Conservation (phyloP, 2,329 filamentous ascomycete species). For the Xylariaceae sp. region DNA sequence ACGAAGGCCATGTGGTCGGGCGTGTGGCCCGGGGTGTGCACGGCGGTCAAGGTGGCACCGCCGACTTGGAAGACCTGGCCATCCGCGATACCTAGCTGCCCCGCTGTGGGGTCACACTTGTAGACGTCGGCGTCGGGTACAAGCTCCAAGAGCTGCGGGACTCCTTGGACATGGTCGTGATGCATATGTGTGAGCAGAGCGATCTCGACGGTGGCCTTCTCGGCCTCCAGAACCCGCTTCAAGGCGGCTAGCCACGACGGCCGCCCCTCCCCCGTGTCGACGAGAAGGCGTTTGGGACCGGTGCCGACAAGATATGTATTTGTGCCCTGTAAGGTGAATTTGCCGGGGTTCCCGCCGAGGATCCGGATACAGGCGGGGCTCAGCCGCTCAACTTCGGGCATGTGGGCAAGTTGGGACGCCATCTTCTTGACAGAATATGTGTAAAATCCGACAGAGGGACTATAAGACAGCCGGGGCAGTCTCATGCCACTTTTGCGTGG, state of each 20-base stretch:
- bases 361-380: conserved; percentile 76
- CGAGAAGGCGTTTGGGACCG: conserved; percentile 66
- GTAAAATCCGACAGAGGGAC: too few relatives aligned
- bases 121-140: conserved; percentile 60
- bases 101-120: conserved; percentile 55
- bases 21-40: conserved; percentile 62
- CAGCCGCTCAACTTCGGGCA: conserved; percentile 72
- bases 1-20: conserved; percentile 76
- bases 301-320: conserved; percentile 92
- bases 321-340: conserved; percentile 71
- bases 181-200: conserved; percentile 91
- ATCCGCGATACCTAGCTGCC: conserved; percentile 50
- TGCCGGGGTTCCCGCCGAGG: conserved; percentile 84
- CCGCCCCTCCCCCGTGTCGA: conserved; percentile 85
- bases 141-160: conserved; percentile 59
- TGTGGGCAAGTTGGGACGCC: conserved; percentile 54
- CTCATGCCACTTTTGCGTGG: too few relatives aligned
- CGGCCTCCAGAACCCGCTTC: conserved; percentile 56
- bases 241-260: conserved; percentile 67
- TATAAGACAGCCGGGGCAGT: conserved; percentile 10
- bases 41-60: conserved; percentile 32
- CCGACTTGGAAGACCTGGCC: conserved; percentile 49
- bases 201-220: conserved; percentile 62
- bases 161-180: conserved; percentile 74
- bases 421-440: too few relatives aligned